Base-by-base conservation (phyloP, 257 asterid species). In the Fraxinus anomala region DNA sequence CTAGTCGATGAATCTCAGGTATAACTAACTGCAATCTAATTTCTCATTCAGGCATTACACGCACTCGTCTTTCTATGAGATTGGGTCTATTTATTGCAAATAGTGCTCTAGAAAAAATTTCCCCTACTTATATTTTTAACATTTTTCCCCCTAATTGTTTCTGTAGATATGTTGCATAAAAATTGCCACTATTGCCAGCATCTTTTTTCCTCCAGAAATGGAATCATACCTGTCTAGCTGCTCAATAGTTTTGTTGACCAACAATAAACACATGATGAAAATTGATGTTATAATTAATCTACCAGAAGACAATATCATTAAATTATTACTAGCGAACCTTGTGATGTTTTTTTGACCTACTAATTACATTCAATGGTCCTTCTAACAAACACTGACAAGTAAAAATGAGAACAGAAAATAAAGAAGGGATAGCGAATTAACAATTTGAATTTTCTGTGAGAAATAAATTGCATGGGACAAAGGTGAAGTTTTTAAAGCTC, bases 1-100 rank as follows among this genome's bases (percentile, higher is more conserved):
- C 93, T 95, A 74, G 94, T 93, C 40, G 97, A 91, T 73, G 98
- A 95, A 88, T 93, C 99, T 82, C 99, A 93, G 99, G 99, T 95
- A 91, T 71, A 76, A 49, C 84, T 40, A 14, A 73, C 69, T 79
- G 71, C 13, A 51, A 68, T 70, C 56, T 47, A 47, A 10, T 47
- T 13, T n/a, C n/a, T 47, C n/a, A 13, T 14, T 16, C 56, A 47
- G n/a, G 6, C 19, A 1, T 47, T 47, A n/a, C 19, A 19, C 3
- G 6, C 56, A 13, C 13, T 5, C 49, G 0, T 14, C n/a, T 47
- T 47, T 47, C n/a, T 13, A 42, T 42, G 49, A 42, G 16, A 42
- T 11, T 42, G 49, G 49, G 16, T 47, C n/a, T 47, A 47, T 47
- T 14, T 47, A 47, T 3, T 14, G 3, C 56, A 47, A 47, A 47